Percentiles rank a stretch among this genome's conserved stretches.
Evolutionary conservation across 345 rosid genomes (phyloP).

Genomic region (Citrus maxima): DNA sequence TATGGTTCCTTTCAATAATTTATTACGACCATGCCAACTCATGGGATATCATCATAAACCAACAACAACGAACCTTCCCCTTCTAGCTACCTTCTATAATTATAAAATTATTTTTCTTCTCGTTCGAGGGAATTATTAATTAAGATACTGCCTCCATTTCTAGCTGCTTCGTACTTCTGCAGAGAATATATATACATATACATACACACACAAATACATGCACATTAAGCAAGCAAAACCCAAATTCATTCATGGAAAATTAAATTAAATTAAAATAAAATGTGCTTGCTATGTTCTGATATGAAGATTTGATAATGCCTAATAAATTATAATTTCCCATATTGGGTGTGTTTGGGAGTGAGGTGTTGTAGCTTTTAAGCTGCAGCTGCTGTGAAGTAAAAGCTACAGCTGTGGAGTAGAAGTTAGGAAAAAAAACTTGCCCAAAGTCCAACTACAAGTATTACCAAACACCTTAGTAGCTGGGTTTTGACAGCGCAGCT

Average conservation of each 20-base stretch:
- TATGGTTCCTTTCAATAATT: slow-evolving; percentile 13
- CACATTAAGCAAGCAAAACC: neutral
- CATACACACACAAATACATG: neutral
- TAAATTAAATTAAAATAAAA: neutral
- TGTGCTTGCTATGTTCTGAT: neutral
- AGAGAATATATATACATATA: no score
- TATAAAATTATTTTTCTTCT: neutral
- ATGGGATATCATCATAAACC: neutral
- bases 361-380: no score
- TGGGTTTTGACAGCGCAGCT: no score
- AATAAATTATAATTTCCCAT: no score
- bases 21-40: slow-evolving; percentile 18
- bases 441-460: no score
- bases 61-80: slow-evolving; percentile 13
- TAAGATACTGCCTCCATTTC: neutral
- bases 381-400: no score
- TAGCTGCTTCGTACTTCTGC: neutral
- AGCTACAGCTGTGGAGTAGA: no score
- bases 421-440: no score
- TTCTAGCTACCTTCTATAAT: neutral
- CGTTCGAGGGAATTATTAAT: neutral
- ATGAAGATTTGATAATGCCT: neutral
- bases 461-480: no score
- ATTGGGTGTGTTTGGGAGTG: no score
- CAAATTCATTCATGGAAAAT: neutral